Base-by-base conservation (phyloP, 495 filamentous ascomycete genomes). In the Penicillium dipodomyicola region DNA sequence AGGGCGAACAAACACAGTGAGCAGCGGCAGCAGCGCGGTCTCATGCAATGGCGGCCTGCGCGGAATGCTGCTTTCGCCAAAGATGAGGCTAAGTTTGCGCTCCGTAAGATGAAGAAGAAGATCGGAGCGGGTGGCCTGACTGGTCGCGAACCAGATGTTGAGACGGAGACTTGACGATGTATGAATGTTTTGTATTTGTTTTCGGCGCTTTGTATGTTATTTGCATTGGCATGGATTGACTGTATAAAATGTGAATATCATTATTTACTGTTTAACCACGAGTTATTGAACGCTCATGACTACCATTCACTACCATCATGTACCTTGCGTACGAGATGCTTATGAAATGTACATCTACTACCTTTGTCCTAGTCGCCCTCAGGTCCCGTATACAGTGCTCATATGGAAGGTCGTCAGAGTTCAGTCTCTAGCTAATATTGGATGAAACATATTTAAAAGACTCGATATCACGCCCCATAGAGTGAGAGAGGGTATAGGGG, bases 21-120 rank as follows among this genome's bases (percentile, higher is more conserved):
- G 57, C 74, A 80, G 52, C 67, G 79, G 12, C 77, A 78, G 65
- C 72, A 80, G 48, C 75, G 80, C 25, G 80, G 80, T 2, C 48
- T 82, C 58, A 77, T 80, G 77, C 80, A 82, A 64, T 82, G 80
- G 80, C 76, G 75, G 42, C 79, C 80, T n/a, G 80, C 78, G 8
- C 66, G 80, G 2, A 82, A 82, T 57, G 74, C 75, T 32, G 63
- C 63, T 6, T 82, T 82, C 57, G 78, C 74, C 6, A 79, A 77
- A 52, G 72, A 82, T 52, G 78, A 82, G 64, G 75, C 76, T 0
- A 79, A 79, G 42, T 81, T 70, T 57, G 76, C 70, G 42, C 39
- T 81, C 40, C 67, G 65, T 7, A 81, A 77, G 63, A 48, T 82
- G 49, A 74, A 75, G 60, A 69, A 77, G 58, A 77, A 77, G 64